Percentiles rank a stretch among this genome's conserved stretches.
Conservation (phyloP, 2,329 filamentous ascomycete genomes). For the Pseudogymnoascus sp. region DNA sequence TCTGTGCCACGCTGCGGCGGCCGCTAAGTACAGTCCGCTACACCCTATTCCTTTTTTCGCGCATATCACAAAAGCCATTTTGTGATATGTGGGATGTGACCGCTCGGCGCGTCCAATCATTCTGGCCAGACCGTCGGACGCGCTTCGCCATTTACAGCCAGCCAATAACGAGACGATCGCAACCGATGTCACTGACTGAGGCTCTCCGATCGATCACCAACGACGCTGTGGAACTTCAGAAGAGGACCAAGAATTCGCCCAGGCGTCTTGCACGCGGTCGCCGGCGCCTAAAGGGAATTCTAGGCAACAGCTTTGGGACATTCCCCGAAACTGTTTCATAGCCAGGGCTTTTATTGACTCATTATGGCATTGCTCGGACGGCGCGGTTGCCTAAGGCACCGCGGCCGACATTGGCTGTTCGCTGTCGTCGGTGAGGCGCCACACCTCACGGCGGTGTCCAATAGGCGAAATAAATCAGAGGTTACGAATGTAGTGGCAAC, state of each 20-base stretch:
- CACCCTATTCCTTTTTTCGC: not conserved
- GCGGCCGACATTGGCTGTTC: not conserved
- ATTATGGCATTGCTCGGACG: constrained; percentile 10
- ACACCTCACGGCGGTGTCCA: not conserved
- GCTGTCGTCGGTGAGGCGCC: not conserved
- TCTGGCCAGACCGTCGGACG: not conserved
- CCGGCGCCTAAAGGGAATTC: not conserved
- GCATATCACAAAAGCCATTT: constrained; percentile 7
- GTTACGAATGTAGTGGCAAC: not conserved
- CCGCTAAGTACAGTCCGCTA: constrained; percentile 2
- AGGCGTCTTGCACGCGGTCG: constrained; percentile 13
- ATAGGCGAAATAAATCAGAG: not conserved
- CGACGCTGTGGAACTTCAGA: not conserved
- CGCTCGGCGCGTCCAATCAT: not conserved
- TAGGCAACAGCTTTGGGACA: constrained; percentile 19
- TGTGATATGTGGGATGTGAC: constrained; percentile 7
- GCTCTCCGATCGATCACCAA: not conserved
- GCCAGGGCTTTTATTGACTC: constrained; percentile 17
- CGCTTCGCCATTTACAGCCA: not conserved
- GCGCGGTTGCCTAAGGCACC: not conserved
- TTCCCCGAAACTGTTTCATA: constrained; percentile 21
- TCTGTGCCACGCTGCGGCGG: constrained; percentile 1
- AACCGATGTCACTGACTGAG: constrained; percentile 7
- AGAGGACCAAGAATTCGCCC: not conserved
- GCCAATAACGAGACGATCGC: constrained; percentile 4